Percentiles rank a stretch among this genome's conserved stretches.
Conservation (phyloP, 2,329 filamentous ascomycete species). For the Calonectria fujianensis region DNA sequence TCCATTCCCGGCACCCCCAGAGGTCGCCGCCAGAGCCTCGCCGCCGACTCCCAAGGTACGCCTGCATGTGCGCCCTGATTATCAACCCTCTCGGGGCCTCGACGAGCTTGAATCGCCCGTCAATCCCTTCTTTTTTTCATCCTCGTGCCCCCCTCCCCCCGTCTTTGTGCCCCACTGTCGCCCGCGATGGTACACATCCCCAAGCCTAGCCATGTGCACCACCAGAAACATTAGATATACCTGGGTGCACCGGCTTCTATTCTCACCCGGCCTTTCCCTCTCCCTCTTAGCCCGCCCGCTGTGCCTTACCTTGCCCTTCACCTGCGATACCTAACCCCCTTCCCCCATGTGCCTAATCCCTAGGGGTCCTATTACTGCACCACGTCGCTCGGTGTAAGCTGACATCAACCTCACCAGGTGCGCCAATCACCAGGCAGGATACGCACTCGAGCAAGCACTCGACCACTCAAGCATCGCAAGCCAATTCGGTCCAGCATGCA, state of each 20-base stretch:
- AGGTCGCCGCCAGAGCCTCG: conserved; percentile 50
- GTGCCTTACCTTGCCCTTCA: background rate
- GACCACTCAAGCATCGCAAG: conserved; percentile 66
- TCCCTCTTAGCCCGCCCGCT: background rate
- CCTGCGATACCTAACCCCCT: background rate
- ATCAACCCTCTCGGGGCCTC: conserved; percentile 24
- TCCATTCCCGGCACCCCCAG: conserved; percentile 51
- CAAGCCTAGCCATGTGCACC: conserved; percentile 27
- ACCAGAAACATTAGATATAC: conserved; percentile 27
- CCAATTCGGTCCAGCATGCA: conserved; percentile 74
- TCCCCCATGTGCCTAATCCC: conserved; percentile 8
- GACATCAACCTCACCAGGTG: conserved; percentile 50
- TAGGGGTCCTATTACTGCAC: conserved; percentile 14
- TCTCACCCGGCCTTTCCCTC: background rate
- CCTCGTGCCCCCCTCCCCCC: conserved; percentile 16
- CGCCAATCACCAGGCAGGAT: conserved; percentile 49
- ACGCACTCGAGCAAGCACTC: conserved; percentile 53
- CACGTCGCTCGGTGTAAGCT: conserved; percentile 50
- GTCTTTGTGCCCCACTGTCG: conserved; percentile 18
- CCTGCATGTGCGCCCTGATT: conserved; percentile 24
- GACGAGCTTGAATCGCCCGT: conserved; percentile 10
- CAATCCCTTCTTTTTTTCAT: conserved; percentile 21
- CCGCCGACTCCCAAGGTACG: conserved; percentile 59
- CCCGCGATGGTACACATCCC: conserved; percentile 25
- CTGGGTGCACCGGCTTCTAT: conserved; percentile 7